These are phyloP conservation scores for Raffaelea deltoideospora DNA, from an alignment of 2,329 filamentous ascomycete species.

Conservation along the genomic window DNA sequence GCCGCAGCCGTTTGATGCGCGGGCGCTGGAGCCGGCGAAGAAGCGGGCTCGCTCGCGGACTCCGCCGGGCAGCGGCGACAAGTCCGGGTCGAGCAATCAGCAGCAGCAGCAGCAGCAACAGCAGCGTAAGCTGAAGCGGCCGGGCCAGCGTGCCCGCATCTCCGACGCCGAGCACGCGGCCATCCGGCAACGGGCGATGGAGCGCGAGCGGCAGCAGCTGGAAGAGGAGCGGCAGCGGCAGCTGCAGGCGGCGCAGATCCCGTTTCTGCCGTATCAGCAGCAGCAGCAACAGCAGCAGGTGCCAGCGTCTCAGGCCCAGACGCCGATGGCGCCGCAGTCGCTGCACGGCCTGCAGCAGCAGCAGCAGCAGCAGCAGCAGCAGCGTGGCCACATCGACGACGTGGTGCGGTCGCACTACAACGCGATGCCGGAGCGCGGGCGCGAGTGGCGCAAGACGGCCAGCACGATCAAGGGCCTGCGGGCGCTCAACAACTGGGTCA, in stretches of 20 bases:
- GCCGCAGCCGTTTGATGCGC: constrained; percentile 46
- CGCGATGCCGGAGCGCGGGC: constrained; percentile 78
- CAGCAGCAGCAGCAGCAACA: constrained; percentile 10
- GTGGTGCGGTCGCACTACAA: constrained; percentile 93
- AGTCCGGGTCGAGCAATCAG: constrained; percentile 4
- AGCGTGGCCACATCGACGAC: constrained; percentile 55
- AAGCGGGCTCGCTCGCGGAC: constrained; percentile 41
- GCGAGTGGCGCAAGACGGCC: constrained; percentile 88
- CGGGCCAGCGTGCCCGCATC: constrained; percentile 51
- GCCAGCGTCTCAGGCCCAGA: too few relatives aligned
- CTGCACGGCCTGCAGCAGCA: too few relatives aligned
- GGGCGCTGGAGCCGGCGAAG: constrained; percentile 41
- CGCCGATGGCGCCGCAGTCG: too few relatives aligned
- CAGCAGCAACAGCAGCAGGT: too few relatives aligned
- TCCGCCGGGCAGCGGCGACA: constrained; percentile 10
- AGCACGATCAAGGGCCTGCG: constrained; percentile 89
- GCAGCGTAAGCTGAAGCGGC: constrained; percentile 52
- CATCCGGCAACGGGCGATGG: constrained; percentile 42
- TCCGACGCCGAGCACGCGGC: constrained; percentile 51
- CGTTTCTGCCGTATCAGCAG: too few relatives aligned
- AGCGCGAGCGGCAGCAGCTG: constrained; percentile 35
- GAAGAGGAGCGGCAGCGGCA: constrained; percentile 18
- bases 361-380: constrained; percentile 19
- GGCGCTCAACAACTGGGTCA: constrained; percentile 98
- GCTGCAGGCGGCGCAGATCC: neutral